Conservation (phyloP, 768 basidiomycete species). For the Termitomyces sp. region DNA sequence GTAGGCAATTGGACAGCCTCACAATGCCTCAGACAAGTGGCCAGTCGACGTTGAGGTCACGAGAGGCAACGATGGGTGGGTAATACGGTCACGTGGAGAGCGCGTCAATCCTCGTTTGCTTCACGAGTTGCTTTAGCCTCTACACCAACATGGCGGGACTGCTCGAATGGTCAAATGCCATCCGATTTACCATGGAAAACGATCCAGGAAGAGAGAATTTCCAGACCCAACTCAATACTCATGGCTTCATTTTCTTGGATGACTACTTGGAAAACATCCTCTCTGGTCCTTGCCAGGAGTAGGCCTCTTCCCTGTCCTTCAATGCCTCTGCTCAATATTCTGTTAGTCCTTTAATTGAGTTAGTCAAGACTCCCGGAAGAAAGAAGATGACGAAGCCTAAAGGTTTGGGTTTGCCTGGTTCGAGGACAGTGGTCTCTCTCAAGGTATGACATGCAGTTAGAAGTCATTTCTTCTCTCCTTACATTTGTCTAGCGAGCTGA, state of each 20-base stretch:
- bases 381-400: slow-evolving; percentile 55
- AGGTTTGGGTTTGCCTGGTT: slow-evolving; percentile 33
- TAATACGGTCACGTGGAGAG: slow-evolving; percentile 10
- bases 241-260: slow-evolving; percentile 76
- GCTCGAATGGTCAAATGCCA: slow-evolving; percentile 59
- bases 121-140: not conserved
- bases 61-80: not conserved
- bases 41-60: too few relatives aligned
- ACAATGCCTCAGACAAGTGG: too few relatives aligned
- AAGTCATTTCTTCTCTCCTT: not conserved
- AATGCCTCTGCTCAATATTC: not conserved
- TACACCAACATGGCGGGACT: slow-evolving; percentile 38
- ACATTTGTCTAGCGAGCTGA: slow-evolving; percentile 24
- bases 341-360: slow-evolving; percentile 63
- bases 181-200: slow-evolving; percentile 62
- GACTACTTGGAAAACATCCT: slow-evolving; percentile 73
- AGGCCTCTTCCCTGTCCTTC: slow-evolving; percentile 13
- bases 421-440: slow-evolving; percentile 33
- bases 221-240: slow-evolving; percentile 65
- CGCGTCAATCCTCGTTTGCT: not conserved
- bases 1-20: too few relatives aligned
- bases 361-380: slow-evolving; percentile 80
- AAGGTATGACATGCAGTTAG: slow-evolving; percentile 30
- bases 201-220: slow-evolving; percentile 69
- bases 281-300: slow-evolving; percentile 64